Base-by-base conservation (phyloP, 2,329 filamentous ascomycete species). In the Penicillium occitanis region DNA sequence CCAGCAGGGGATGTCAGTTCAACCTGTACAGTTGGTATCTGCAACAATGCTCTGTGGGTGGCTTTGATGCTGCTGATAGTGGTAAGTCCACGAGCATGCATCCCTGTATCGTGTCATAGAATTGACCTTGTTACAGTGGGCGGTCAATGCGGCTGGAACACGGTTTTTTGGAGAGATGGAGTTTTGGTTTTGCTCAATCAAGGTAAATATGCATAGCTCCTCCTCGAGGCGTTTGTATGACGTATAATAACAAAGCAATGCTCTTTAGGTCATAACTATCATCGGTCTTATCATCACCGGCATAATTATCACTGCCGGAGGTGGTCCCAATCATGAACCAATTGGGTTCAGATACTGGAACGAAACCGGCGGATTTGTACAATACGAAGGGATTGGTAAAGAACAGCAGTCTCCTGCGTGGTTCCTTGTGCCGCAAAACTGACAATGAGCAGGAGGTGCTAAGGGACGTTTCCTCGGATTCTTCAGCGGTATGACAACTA, bases 41-140 rank as follows among this genome's bases (percentile, higher is more conserved):
- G 68, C 46, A 70, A 68, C 28, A 70, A 70, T 61, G 79, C 79
- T 1, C 78, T 81, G 5, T 84, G 81, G 82, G 83, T 84, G 59
- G 85, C 85, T 3, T 84, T 88, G 68, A 78, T 88, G 68, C 82
- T 90, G 67, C 75, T 87, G 2, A 80, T 90, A 33, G 85, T 90
- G 67, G 68, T 69, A 48, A 46, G 66, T 65, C 48, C 2, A 22
- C 22, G n/a, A 22, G 44, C 3, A 46, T 19, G 3, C 3, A 17
- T 22, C 22, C 2, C 7, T 5, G 7, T 30, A 19, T 35, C 8
- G 14, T n/a, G 14, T 11, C 3, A 30, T 3, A 8, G 14, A 53
- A 19, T 22, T 64, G 22, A 60, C 7, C 22, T 3, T 19, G 30
- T 42, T 30, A 53, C 28, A 64, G 63, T 65, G 63, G 63, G 42